A percentile compares a stretch with the other conserved stretches of the same genome.
phyloP scores from a whole-genome alignment of 2,329 filamentous ascomycete species.

The Colletotrichum chlorophyti region DNA sequence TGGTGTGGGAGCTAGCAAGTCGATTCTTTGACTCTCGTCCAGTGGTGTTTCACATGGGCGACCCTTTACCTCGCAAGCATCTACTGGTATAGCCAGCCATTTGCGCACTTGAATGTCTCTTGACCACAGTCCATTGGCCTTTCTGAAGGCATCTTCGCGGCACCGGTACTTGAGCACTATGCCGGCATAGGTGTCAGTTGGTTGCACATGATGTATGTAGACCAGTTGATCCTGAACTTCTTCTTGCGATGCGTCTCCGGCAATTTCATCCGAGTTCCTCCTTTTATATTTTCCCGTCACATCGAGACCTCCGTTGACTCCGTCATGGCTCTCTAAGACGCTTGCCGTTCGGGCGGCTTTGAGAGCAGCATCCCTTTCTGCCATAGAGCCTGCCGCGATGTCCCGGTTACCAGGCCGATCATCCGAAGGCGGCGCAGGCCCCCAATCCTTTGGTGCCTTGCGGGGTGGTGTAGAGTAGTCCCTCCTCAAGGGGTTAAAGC shows the following conservation, averaged over 20 bases:
- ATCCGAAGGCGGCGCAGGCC: slow-evolving; percentile 53
- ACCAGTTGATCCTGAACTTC: slow-evolving; percentile 80
- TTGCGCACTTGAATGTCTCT: slow-evolving; percentile 89
- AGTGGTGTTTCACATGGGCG: slow-evolving; percentile 66
- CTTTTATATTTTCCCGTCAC: slow-evolving; percentile 66
- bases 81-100: slow-evolving; percentile 83
- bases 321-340: slow-evolving; percentile 66
- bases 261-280: slow-evolving; percentile 71
- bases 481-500: slow-evolving; percentile 16
- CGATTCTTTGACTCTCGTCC: slow-evolving; percentile 48
- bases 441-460: slow-evolving; percentile 50
- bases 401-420: slow-evolving; percentile 49
- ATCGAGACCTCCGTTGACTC: slow-evolving; percentile 65
- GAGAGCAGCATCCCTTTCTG: slow-evolving; percentile 60
- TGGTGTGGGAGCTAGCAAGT: slow-evolving; percentile 60
- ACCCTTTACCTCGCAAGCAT: slow-evolving; percentile 86
- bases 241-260: slow-evolving; percentile 47
- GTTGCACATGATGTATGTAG: slow-evolving; percentile 86
- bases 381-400: slow-evolving; percentile 61
- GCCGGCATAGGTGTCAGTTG: slow-evolving; percentile 87
- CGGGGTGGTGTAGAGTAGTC: slow-evolving; percentile 26
- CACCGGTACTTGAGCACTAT: slow-evolving; percentile 92
- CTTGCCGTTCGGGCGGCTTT: slow-evolving; percentile 64
- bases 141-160: slow-evolving; percentile 80
- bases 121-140: slow-evolving; percentile 93